Evolutionary conservation across 768 basidiomycete genomes (phyloP), one percentile per base, ranked within the genome.

Genomic region (Xerocomellus chrysenteron): DNA sequence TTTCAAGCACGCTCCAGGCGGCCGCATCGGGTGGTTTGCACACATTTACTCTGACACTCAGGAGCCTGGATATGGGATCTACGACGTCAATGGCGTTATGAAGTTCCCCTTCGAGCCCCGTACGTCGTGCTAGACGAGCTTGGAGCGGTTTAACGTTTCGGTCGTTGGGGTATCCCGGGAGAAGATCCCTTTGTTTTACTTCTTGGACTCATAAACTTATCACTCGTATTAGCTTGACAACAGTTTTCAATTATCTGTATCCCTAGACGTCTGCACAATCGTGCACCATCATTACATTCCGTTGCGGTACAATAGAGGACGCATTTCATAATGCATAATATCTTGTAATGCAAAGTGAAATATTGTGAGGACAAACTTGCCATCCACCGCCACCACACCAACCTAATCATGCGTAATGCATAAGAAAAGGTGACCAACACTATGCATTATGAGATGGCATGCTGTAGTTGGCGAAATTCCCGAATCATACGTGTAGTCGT

Each of bases 11-110:
- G 80, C 81, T 26, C 58, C 71, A 30, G 80, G 80, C 3, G 87
- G 87, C 21, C 87, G 87, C 24, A 73, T 90, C 36, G 87, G 89
- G 12, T 92, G 89, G 90, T 92, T 92, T 62, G 87, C 86, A 28
- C 90, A 91, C 66, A 84, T 90, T 52, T 90, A 90, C 64, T 83
- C 84, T 2, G 90, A 90, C 64, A 56, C 70, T 57, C 79, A 83
- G 69, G 79, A 78, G 50, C 83, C 85, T 17, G 88, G 88, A 12
- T 91, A 91, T 63, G 89, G 88, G 7, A 80, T 90, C 50, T 86
- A 86, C 63, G 70, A 78, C 33, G 58, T 41, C 0, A 68, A 74
- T 32, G 82, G 83, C 21, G 64, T 67, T 21, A 60, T 78, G 58
- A 89, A 90, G 72, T 87, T 90, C 65, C 70, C 75, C 6, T 89